phyloP scores from a whole-genome alignment of 2,329 filamentous ascomycete genomes.

The Sphaerostilbella broomeana region DNA sequence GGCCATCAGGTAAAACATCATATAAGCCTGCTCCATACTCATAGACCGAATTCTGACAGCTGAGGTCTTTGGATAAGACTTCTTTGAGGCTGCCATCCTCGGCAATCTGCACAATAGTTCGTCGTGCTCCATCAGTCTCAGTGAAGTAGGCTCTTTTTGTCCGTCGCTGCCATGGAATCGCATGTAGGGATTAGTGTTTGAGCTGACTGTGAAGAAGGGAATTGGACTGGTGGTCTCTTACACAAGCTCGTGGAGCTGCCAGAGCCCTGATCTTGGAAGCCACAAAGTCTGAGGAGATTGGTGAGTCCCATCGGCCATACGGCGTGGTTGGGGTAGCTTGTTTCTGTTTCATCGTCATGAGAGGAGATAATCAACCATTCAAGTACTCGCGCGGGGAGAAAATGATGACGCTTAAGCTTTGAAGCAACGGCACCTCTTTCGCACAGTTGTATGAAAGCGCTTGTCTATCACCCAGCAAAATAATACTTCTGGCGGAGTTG shows the following conservation, averaged over 20 bases:
- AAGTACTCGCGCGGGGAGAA: too few species aligned
- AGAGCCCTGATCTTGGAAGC: slow-evolving; percentile 29
- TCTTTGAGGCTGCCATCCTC: slow-evolving; percentile 26
- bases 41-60: slow-evolving; percentile 40
- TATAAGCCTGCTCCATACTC: slow-evolving; percentile 47
- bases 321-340: slow-evolving; percentile 18
- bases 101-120: slow-evolving; percentile 37
- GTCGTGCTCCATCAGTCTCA: slow-evolving; percentile 35
- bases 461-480: too few species aligned
- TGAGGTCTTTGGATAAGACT: slow-evolving; percentile 38
- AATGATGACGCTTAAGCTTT: too few species aligned
- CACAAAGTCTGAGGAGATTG: slow-evolving; percentile 31
- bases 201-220: not conserved
- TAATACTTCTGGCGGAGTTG: too few species aligned
- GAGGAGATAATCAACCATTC: too few species aligned
- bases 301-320: slow-evolving; percentile 35
- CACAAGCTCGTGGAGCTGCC: slow-evolving; percentile 30
- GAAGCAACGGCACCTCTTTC: too few species aligned
- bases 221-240: slow-evolving; percentile 16
- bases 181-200: not conserved
- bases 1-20: slow-evolving; percentile 31
- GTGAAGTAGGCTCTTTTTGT: slow-evolving; percentile 32
- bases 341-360: slow-evolving; percentile 23
- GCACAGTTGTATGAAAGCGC: too few species aligned
- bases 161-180: slow-evolving; percentile 15